Evolutionary conservation across 1,284 basidiomycete species (phyloP).

Genomic region (Ceratobasidium sp.): DNA sequence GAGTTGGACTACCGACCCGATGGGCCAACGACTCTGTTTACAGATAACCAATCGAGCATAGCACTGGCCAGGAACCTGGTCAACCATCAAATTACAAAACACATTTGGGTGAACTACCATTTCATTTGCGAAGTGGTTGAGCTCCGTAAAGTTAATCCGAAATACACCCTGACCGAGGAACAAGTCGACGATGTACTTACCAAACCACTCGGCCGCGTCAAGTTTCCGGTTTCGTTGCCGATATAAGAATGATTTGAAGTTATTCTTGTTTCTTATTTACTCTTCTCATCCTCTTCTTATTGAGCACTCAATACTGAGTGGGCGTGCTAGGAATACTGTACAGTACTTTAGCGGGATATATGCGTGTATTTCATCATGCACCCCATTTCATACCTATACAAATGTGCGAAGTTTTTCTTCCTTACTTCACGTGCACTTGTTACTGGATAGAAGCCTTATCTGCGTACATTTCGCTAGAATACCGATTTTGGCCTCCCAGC

Average conservation of each 20-base stretch:
- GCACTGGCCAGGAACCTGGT: slow-evolving; percentile 52
- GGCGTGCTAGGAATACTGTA: too few relatives aligned
- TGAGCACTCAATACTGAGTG: slow-evolving; percentile 4
- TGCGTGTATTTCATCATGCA: too few relatives aligned
- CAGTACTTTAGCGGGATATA: too few relatives aligned
- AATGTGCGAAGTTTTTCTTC: too few relatives aligned
- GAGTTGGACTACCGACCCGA: slow-evolving; percentile 37
- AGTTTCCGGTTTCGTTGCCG: slow-evolving; percentile 12
- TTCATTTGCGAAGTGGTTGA: slow-evolving; percentile 55
- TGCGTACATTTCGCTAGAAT: too few relatives aligned
- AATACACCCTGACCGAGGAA: slow-evolving; percentile 55
- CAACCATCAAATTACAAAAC: slow-evolving; percentile 52
- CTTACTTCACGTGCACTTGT: too few relatives aligned
- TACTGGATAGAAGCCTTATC: too few relatives aligned
- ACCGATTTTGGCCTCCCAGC: too few relatives aligned
- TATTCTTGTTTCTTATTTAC: too few relatives aligned
- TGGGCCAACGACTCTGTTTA: slow-evolving; percentile 42
- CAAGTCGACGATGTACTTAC: slow-evolving; percentile 58
- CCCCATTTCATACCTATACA: too few relatives aligned
- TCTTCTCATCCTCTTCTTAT: not conserved
- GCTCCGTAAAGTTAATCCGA: slow-evolving; percentile 54
- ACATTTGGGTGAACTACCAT: slow-evolving; percentile 56
- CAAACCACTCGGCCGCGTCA: slow-evolving; percentile 1
- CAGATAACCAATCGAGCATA: slow-evolving; percentile 55
- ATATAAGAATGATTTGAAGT: slow-evolving; percentile 2